Base-by-base conservation (phyloP, 2,329 filamentous ascomycete species). In the Cryphonectria parasitica region DNA sequence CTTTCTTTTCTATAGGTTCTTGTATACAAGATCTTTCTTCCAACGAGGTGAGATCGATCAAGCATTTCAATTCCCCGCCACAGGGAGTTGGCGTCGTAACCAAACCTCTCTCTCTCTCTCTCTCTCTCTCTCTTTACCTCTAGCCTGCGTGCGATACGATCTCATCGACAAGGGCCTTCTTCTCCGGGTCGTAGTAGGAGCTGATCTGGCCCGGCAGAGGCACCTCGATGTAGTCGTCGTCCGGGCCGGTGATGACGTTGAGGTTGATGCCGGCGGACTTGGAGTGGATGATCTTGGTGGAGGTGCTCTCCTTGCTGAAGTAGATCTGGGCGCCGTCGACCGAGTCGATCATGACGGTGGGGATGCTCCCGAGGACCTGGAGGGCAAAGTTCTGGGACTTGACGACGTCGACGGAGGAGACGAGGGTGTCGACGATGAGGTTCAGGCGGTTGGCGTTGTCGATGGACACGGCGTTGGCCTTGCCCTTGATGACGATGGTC, bases 401-500 rank as follows among this genome's bases (percentile, higher is more conserved):
- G 85, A 99, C 96, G 34, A 97, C 92, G 78, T 99, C 96, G 69
- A 99, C 89, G 43, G 92, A 94, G 64, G 93, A 97, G 64, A 98
- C 93, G 15, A 98, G 89, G 0, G 90, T 93, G 76, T 98, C 95
- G 68, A 98, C 88, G 66, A 98, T 89, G 67, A 99, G 88, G 39
- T 93, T 97, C 25, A 97, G 85, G 65, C 93, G 91, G 63, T 87
- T 89, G 69, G 91, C 95, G 83, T 98, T 98, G 83, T 98, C 96
- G 75, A 98, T 88, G 6, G 94, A 95, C 73, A 99, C 92, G n/a
- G 96, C 94, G 79, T 99, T 99, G 70, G 93, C 94, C 83, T 99
- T 99, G 82, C 94, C 95, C 78, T 89, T 92, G 78, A 99, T 85
- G 75, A 97, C 92, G 77, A 99, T 88, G 34, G 95, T 97, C 6